These are phyloP conservation scores for Xylariaceae sp. DNA, from an alignment of 2,329 filamentous ascomycete genomes.

Conservation along the genomic window DNA sequence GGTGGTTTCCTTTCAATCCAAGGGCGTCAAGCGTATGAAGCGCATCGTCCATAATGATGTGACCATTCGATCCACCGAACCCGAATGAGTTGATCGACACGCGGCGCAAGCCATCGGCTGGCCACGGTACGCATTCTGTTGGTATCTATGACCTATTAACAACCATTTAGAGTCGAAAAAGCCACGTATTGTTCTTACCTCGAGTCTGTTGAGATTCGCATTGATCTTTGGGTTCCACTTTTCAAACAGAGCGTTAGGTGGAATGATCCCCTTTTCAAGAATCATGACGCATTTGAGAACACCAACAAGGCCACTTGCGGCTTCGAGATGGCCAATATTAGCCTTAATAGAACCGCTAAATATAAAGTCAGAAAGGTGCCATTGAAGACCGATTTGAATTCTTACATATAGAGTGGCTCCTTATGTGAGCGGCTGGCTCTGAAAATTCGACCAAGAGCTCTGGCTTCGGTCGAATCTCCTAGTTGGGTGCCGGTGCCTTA, in stretches of 20 bases:
- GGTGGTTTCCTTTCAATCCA: no score
- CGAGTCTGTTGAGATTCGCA: slow-evolving; percentile 26
- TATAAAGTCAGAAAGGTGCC: background rate
- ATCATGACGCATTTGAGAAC: slow-evolving; percentile 36
- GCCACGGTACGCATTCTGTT: no score
- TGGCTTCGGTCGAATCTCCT: slow-evolving; percentile 28
- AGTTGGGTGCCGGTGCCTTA: slow-evolving; percentile 45
- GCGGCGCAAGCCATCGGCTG: no score
- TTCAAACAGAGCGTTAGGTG: slow-evolving; percentile 8
- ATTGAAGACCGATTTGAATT: slow-evolving; percentile 3
- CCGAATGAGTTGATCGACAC: no score
- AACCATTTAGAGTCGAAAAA: no score
- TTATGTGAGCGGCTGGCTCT: background rate
- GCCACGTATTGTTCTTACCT: no score
- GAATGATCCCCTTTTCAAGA: slow-evolving; percentile 10
- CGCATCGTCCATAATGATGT: no score
- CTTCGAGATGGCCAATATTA: slow-evolving; percentile 35
- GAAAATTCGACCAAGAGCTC: slow-evolving; percentile 2
- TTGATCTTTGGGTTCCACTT: slow-evolving; percentile 4
- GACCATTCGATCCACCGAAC: no score
- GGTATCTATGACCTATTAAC: no score
- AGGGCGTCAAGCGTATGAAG: no score
- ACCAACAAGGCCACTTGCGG: slow-evolving; percentile 33
- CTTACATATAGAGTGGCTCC: slow-evolving; percentile 41
- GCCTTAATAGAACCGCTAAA: slow-evolving; percentile 31